These are phyloP conservation scores for Fraxinus baroniana DNA, from an alignment of 305 asterid species.

Conservation along the genomic window DNA sequence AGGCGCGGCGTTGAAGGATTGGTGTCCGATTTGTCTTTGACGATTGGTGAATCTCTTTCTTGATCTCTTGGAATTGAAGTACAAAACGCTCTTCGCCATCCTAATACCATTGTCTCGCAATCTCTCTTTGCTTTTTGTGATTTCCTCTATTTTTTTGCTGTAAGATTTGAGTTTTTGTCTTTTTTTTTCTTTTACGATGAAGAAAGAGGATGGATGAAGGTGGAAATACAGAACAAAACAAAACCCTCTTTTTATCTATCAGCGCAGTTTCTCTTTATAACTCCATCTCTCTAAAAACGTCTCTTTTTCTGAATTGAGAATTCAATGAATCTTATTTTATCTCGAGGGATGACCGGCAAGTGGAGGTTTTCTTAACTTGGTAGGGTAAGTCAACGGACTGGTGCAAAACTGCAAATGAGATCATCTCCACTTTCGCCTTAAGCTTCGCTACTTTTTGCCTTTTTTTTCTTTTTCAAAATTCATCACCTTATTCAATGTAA, in stretches of 20 bases:
- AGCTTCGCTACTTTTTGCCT: background rate
- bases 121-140: background rate
- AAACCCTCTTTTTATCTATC: background rate
- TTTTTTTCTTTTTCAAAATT: background rate
- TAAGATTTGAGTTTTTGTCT: background rate
- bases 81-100: conserved; percentile 91
- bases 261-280: background rate
- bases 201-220: background rate
- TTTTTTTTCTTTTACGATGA: background rate
- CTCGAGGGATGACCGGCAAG: conserved; percentile 35
- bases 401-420: background rate
- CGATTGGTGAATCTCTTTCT: conserved; percentile 25
- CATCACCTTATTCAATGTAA: background rate
- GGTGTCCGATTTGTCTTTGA: conserved; percentile 36
- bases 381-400: conserved; percentile 49
- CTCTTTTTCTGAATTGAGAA: background rate
- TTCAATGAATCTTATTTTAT: background rate
- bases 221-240: background rate
- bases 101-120: conserved; percentile 53
- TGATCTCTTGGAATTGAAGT: conserved; percentile 71
- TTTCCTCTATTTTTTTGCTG: background rate
- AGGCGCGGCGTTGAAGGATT: conserved; percentile 76
- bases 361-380: conserved; percentile 27
- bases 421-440: conserved; percentile 1
- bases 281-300: background rate